phyloP scores from a whole-genome alignment of 108 stramenopile genomes.

The Cyclotella cryptica region DNA sequence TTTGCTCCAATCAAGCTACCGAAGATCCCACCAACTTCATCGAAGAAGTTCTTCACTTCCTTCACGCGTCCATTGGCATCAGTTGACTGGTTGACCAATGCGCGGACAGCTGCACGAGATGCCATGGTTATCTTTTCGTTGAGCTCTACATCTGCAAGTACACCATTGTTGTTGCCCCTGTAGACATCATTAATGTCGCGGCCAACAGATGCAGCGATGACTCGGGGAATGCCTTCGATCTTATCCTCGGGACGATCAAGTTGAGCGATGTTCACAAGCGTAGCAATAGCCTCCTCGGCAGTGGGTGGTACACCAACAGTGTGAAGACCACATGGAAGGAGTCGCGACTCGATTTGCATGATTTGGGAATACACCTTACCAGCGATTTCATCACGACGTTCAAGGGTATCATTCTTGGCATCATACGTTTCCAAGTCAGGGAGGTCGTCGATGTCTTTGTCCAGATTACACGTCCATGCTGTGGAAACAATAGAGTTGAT shows the following conservation, averaged over 20 bases:
- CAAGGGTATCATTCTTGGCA: constrained; percentile 79
- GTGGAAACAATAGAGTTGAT: constrained; percentile 96
- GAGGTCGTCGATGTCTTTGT: constrained; percentile 93
- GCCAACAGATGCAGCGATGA: constrained; percentile 90
- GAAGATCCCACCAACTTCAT: constrained; percentile 81
- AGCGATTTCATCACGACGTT: constrained; percentile 86
- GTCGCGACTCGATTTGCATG: constrained; percentile 97
- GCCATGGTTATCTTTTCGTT: constrained; percentile 86
- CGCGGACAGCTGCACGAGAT: constrained; percentile 89
- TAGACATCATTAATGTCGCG: constrained; percentile 97
- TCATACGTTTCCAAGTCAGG: constrained; percentile 86
- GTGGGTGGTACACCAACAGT: constrained; percentile 96
- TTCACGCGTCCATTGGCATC: constrained; percentile 93
- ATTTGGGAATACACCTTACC: constrained; percentile 92
- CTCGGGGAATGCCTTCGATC: constrained; percentile 93
- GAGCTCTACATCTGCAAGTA: constrained; percentile 88
- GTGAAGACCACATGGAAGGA: constrained; percentile 96
- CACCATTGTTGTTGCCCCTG: constrained; percentile 91
- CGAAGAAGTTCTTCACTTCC: constrained; percentile 92
- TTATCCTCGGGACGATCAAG: constrained; percentile 93
- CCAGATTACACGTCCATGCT: constrained; percentile 94
- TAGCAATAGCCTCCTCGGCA: constrained; percentile 95
- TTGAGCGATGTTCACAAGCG: constrained; percentile 96
- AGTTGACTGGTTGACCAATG: constrained; percentile 90
- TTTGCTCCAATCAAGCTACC: constrained; percentile 72